Evolutionary conservation across 345 rosid species (phyloP).

Genomic region (Microthlaspi erraticum): DNA sequence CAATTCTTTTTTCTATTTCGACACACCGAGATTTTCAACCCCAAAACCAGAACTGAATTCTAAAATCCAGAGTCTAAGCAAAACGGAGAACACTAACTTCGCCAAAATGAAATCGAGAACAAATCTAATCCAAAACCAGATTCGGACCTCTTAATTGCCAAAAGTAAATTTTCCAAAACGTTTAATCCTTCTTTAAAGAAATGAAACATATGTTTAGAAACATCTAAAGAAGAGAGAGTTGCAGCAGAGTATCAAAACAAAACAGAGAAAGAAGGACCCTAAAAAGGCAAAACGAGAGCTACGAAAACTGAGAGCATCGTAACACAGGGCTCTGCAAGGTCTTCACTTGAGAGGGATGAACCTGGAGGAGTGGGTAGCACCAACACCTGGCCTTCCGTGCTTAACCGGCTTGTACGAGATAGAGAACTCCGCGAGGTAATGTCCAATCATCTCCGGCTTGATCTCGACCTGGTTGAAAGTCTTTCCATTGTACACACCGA

Average conservation of each 20-base stretch:
- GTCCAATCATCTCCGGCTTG: conserved; percentile 36
- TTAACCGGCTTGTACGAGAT: conserved; percentile 69
- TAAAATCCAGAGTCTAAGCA: too few species aligned
- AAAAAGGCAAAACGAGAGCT: background rate
- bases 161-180: background rate
- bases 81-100: too few species aligned
- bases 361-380: conserved; percentile 84
- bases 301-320: background rate
- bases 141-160: too few species aligned
- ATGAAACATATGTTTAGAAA: background rate
- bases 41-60: too few species aligned
- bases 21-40: too few species aligned
- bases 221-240: background rate
- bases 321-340: conserved; percentile 1
- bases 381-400: conserved; percentile 79
- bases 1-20: too few species aligned
- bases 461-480: conserved; percentile 35
- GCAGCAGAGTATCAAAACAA: conserved; percentile 7
- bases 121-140: too few species aligned
- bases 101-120: too few species aligned
- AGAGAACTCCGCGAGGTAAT: conserved; percentile 55
- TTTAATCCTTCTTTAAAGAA: conserved; percentile 42
- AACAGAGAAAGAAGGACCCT: conserved; percentile 4
- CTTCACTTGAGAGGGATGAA: conserved; percentile 72
- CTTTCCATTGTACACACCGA: conserved; percentile 35